Base-by-base conservation (phyloP, 163 green algal genomes). In the Picocystis sp. region DNA sequence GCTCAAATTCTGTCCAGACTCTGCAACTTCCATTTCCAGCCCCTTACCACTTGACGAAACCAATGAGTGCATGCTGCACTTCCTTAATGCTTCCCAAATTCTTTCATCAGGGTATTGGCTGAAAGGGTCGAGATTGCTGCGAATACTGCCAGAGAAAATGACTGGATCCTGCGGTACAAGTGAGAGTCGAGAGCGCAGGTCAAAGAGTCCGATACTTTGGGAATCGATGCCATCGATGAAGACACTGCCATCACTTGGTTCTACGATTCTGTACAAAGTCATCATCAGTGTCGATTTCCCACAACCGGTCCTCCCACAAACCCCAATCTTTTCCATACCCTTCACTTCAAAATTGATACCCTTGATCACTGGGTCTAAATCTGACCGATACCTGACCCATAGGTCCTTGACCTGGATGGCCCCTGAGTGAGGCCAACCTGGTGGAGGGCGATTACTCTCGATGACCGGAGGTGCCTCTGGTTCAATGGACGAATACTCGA, bases 221-320 rank as follows among this genome's bases (percentile, higher is more conserved):
- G 82, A 77, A 65, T 97, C 81, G 1, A 92, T 22, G n/a, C 78
- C 82, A 55, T 97, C 89, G 46, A 99, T 84, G 12, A 72, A 22
- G 34, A 99, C 77, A 41, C 52, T 53, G 17, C 89, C 89, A 1
- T 53, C 41, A 45, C 53, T 70, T 10, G 80, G 81, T 63, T 97
- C 87, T 15, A 93, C 72, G n/a, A 98, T 69, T 6, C 90, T 72
- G 68, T 88, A 95, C 38, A 98, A 72, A 33, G 81, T 67, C 47
- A 89, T 74, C 58, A 95, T 88, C 15, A 98, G 72, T 1, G 82
- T 92, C 47, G 57, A 81, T 72, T 98, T 98, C 38, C 89, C 89
- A 51, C 75, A 84, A 22, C 89, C 89, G 29, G 82, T 92, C 23
- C 84, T 74, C 11, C 86, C 86, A 35, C 78, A 86, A n/a, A 95